These are phyloP conservation scores for Suhomyces kilbournensis DNA, from an alignment of 805 yeast species.

Conservation along the genomic window DNA sequence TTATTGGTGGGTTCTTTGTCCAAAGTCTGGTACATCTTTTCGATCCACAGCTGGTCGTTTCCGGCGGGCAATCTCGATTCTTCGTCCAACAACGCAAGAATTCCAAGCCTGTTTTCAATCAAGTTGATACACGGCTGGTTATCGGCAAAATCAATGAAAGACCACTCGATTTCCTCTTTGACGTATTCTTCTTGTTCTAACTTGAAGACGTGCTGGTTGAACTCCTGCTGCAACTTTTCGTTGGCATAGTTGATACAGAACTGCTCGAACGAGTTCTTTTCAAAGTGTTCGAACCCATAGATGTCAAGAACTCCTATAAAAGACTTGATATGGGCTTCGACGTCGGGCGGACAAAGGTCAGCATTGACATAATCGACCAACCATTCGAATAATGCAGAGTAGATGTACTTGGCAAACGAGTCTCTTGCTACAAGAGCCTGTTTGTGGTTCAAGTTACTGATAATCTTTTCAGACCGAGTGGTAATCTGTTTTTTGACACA, in stretches of 20 bases:
- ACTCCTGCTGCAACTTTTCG: constrained; percentile 95
- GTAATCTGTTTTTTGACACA: constrained; percentile 85
- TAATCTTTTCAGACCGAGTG: constrained; percentile 90
- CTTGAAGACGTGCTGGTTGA: constrained; percentile 95
- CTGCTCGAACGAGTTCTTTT: constrained; percentile 91
- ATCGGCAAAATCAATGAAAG: constrained; percentile 91
- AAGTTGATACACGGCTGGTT: constrained; percentile 95
- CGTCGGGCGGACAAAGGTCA: constrained; percentile 75
- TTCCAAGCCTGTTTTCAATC: constrained; percentile 86
- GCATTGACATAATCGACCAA: constrained; percentile 78
- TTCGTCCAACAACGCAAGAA: constrained; percentile 85
- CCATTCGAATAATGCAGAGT: constrained; percentile 94
- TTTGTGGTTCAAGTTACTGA: constrained; percentile 72
- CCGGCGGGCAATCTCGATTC: constrained; percentile 95
- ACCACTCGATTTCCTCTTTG: constrained; percentile 92
- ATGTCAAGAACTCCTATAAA: constrained; percentile 97
- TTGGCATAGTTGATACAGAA: constrained; percentile 96
- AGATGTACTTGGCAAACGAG: constrained; percentile 93
- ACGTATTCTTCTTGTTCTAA: constrained; percentile 95
- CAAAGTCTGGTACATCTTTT: constrained; percentile 82
- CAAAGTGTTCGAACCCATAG: constrained; percentile 96
- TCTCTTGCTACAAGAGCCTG: constrained; percentile 92
- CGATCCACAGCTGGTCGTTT: constrained; percentile 86
- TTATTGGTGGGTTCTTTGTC: constrained; percentile 72
- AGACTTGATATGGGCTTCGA: constrained; percentile 54